Base-by-base conservation (phyloP, 441 rosid genomes). In the Populus hybrid region DNA sequence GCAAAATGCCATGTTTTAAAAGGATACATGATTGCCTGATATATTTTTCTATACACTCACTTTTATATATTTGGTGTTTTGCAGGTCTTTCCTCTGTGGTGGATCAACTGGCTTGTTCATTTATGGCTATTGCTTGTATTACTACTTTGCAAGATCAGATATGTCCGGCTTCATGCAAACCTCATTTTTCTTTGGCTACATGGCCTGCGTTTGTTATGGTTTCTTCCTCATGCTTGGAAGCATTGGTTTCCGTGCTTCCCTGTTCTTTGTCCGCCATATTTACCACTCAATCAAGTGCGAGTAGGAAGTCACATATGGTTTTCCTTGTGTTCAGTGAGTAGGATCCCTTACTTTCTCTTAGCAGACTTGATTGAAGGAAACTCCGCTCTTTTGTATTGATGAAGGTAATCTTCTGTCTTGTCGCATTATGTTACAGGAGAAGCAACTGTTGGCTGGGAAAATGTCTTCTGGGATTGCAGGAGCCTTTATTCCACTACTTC, bases 81-180 rank as follows among this genome's bases (percentile, higher is more conserved):
- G 4, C 72, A 87, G 89, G 82, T 87, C 90, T 57, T 87, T 86
- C 73, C 85, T 87, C 32, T 86, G 87, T 4, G 89, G 90, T 59
- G 90, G 90, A 76, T 87, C 89, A 74, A 87, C 90, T 5, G 89
- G 86, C 4, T n/a, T 85, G 71, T 87, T 87, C 66, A 85, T 87
- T 67, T 87, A 83, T 32, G 87, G 81, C 20, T 87, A 87, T 67
- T 85, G 88, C 85, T 80, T 85, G 80, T 87, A 87, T 76, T 87
- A 87, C 84, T 86, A 88, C 81, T 73, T 81, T 68, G 89, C 89
- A 9, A 77, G 89, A 7, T 88, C 90, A 3, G 89, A 86, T 64
- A 88, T 88, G 90, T 86, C 90, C 0, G 90, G 90, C 57, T 88
- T 88, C 80, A 84, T 88, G 90, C 90, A 88, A 77, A 87, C 88